Base-by-base conservation (phyloP, 2,329 filamentous ascomycete species). In the Fusarium pilosicola region DNA sequence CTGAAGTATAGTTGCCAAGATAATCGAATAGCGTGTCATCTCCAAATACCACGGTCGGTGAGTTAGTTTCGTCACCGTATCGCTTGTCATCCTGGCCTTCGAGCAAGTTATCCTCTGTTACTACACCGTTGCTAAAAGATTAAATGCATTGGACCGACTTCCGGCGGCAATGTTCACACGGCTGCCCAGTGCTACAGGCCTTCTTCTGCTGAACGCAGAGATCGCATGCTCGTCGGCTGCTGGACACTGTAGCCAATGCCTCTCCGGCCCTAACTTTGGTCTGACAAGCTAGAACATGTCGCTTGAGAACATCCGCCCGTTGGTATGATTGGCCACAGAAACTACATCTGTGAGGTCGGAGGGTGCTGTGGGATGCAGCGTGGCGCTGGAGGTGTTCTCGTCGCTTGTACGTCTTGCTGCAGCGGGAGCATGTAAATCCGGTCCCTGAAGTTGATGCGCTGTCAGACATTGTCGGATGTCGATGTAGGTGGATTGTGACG, bases 351-450 rank as follows among this genome's bases (percentile, higher is more conserved):
- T 62, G n/a, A 11, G 61, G 61, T 34, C 61, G 61, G 56, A 22
- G 6, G 13, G 9, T n/a, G 2, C n/a, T 64, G 36, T 64, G 61
- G 56, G 61, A 49, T 49, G 42, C 28, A 11, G 56, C 28, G 6
- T 64, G 61, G 9, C 61, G 61, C 8, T 30, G 26, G 5, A 64
- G 61, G 1, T 64, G 61, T 62, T 64, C 61, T 18, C 56, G 61
- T 15, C 56, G 56, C 2, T 64, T 64, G 34, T 64, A 64, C 12
- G 44, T 62, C 6, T 42, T 64, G 4, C 13, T 14, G 6, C 61
- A 64, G 30, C 39, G 42, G 10, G 44, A 7, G 9, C 61, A 64
- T 22, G 56, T 7, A 24, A 41, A 63, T 3, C 20, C 26, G 7
- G 17, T 14, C 15, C 2, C 10, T 12, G 59, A 7, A 1, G 30